Percentiles rank a stretch among this genome's conserved stretches.
These are phyloP conservation scores for Cyberlindnera maclurae DNA, from an alignment of 805 yeast genomes.

Conservation along the genomic window DNA sequence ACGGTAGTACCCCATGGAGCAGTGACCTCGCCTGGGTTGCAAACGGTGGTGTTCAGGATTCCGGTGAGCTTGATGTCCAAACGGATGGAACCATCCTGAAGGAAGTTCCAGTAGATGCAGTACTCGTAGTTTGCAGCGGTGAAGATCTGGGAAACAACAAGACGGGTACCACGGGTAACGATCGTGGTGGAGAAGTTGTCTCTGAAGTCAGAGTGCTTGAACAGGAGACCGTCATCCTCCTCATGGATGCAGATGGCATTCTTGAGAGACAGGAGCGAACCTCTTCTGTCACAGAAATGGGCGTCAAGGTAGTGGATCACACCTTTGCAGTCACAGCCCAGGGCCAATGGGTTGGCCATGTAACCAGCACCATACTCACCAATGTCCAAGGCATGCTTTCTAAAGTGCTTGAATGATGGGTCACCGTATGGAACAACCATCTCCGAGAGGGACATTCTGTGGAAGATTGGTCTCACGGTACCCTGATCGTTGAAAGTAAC, in stretches of 20 bases:
- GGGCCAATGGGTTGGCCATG: conserved; percentile 70
- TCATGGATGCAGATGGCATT: conserved; percentile 82
- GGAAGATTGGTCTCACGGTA: conserved; percentile 64
- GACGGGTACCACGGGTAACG: conserved; percentile 67
- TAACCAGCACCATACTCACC: conserved; percentile 88
- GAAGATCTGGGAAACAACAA: conserved; percentile 72
- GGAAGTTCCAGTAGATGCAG: conserved; percentile 75
- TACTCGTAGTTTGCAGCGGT: conserved; percentile 79
- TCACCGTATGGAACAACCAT: conserved; percentile 83
- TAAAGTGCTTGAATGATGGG: conserved; percentile 74
- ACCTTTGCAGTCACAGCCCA: conserved; percentile 85
- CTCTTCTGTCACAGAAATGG: conserved; percentile 59
- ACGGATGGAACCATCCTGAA: conserved; percentile 80
- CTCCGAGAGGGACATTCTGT: conserved; percentile 69
- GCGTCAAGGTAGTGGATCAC: conserved; percentile 79
- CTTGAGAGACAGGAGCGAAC: conserved; percentile 63
- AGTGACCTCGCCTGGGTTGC: conserved; percentile 56
- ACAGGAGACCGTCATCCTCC: conserved; percentile 75
- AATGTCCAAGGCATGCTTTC: conserved; percentile 81
- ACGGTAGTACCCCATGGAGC: conserved; percentile 80
- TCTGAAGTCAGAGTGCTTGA: conserved; percentile 80
- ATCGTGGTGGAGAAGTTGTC: conserved; percentile 70
- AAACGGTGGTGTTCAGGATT: conserved; percentile 65
- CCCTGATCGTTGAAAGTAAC: conserved; percentile 72
- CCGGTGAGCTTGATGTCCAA: conserved; percentile 77